phyloP scores from a whole-genome alignment of 2,329 filamentous ascomycete species.

The Aspergillus sp. region DNA sequence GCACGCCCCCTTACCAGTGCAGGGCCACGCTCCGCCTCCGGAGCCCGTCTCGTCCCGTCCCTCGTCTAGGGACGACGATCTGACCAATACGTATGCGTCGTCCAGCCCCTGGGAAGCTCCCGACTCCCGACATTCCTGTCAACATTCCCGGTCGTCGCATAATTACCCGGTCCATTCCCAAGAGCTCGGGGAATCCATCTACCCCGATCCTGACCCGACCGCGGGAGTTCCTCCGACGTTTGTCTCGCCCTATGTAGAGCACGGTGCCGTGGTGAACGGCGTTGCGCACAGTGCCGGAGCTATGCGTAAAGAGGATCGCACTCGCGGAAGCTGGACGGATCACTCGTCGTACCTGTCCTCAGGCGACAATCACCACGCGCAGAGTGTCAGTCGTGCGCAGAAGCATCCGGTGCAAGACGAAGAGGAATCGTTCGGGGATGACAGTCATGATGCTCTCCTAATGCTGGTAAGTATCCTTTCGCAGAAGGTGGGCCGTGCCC shows the following conservation, averaged over 20 bases:
- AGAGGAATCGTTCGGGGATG: conserved; percentile 21
- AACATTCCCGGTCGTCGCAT: conserved; percentile 9
- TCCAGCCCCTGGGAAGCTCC: conserved; percentile 24
- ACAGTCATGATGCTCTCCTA: conserved; percentile 42
- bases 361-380: conserved; percentile 23
- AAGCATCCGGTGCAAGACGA: conserved; percentile 28
- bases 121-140: conserved; percentile 14
- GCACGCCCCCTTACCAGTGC: conserved; percentile 1
- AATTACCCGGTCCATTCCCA: conserved; percentile 3
- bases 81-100: conserved; percentile 14
- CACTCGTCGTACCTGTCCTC: conserved; percentile 33
- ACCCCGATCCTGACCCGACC: conserved; percentile 15
- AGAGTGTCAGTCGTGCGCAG: conserved; percentile 21
- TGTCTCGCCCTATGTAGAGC: conserved; percentile 20
- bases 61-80: conserved; percentile 14
- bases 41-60: conserved; percentile 10
- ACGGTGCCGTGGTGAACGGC: conserved; percentile 20
- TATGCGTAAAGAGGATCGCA: conserved; percentile 28
- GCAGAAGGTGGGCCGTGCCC: background rate
- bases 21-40: conserved; percentile 6
- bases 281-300: conserved; percentile 25
- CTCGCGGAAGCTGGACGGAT: conserved; percentile 30
- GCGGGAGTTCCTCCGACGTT: conserved; percentile 20
- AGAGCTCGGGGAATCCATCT: conserved; percentile 16
- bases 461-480: conserved; percentile 35